Base-by-base conservation (phyloP, 805 yeast genomes). In the Candida chauliodis region DNA sequence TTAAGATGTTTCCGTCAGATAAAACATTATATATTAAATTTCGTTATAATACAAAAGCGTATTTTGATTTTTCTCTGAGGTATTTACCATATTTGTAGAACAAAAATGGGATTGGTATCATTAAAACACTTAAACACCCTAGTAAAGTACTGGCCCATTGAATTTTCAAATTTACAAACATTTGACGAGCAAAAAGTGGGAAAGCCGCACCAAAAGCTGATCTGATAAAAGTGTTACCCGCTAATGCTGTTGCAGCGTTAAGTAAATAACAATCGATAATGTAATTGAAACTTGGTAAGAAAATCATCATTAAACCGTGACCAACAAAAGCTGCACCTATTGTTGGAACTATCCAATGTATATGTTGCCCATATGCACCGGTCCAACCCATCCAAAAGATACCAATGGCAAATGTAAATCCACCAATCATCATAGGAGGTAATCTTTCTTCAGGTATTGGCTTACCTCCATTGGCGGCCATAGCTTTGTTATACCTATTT, bases 341-440 rank as follows among this genome's bases (percentile, higher is more conserved):
- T 7, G 66, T 65, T n/a, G 79, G 69, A 5, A 79, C 83, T 31
- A 79, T 81, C 91, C 91, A 89, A 55, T 82, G 95, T 26, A 86
- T 76, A n/a, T 61, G 60, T 24, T 80, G 59, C 34, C 76, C 81
- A 59, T 80, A 89, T 46, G 77, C 74, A 55, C 95, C 96, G 8
- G 91, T 68, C 96, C 96, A 89, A 41, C 85, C 77, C 58, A 89
- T 71, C 95, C 95, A 84, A 52, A 88, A 71, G 45, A 88, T 66
- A 37, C 96, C 96, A 37, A 78, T 67, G 20, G 95, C 83, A 66
- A 89, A 86, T 7, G 73, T 55, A 38, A 85, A 46, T 17, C 81
- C 79, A 22, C 95, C 90, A 30, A 73, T 59, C 61, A 86, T 75
- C 83, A 88, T 77, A 69, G 90, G 79, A 13, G 81, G 78, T 41